Percentiles rank a stretch among this genome's conserved stretches.
These are phyloP conservation scores for Perilla frutescens DNA, from an alignment of 257 asterid species.

Conservation along the genomic window DNA sequence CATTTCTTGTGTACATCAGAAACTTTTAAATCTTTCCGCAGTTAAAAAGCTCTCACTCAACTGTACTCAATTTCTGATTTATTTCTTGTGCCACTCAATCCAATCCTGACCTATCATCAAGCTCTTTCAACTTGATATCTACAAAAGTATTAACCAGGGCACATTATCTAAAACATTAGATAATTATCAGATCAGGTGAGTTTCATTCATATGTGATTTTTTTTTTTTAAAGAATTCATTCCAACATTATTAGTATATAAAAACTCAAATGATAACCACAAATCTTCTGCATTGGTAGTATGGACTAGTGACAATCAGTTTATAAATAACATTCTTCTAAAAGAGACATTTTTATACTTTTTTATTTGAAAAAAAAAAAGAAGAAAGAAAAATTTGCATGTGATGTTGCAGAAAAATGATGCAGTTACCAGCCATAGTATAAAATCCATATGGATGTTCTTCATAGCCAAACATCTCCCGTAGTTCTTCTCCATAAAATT, in stretches of 20 bases:
- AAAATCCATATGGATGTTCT: slow-evolving; percentile 98
- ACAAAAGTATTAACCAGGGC: slow-evolving; percentile 13
- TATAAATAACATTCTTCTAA: slow-evolving; percentile 4
- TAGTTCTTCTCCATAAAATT: slow-evolving; percentile 92
- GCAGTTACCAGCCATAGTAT: slow-evolving; percentile 87
- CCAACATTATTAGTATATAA: background rate
- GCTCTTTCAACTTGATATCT: slow-evolving; percentile 3
- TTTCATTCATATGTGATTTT: background rate
- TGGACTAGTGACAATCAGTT: background rate
- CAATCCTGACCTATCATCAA: slow-evolving; percentile 11
- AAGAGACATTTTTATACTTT: background rate
- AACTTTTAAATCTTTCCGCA: slow-evolving; percentile 11
- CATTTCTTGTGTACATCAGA: background rate
- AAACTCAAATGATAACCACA: background rate
- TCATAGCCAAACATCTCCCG: slow-evolving; percentile 98
- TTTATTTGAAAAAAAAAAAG: background rate
- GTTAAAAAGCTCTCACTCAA: slow-evolving; percentile 15
- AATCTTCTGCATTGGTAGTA: slow-evolving; percentile 17
- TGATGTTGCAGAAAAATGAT: slow-evolving; percentile 22
- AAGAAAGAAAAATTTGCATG: background rate
- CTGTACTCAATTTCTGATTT: slow-evolving; percentile 14
- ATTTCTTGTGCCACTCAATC: background rate
- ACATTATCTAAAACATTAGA: slow-evolving; percentile 17
- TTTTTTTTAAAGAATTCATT: background rate
- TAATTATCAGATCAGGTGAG: background rate